Evolutionary conservation across 495 filamentous ascomycete species (phyloP).

Genomic region (Hypoxylon fragiforme): DNA sequence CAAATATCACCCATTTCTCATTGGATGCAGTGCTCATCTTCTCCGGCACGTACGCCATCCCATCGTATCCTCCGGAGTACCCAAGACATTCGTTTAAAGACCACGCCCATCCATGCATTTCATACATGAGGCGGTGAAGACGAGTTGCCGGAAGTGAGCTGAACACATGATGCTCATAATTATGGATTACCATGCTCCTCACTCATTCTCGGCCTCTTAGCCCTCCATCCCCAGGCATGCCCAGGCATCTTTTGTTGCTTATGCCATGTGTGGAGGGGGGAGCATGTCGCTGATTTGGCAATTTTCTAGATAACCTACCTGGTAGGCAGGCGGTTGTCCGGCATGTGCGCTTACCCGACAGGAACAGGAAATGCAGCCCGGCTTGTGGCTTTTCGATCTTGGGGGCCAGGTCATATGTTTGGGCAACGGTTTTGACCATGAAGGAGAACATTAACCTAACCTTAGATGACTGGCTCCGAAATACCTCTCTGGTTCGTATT

Average conservation of each 20-base stretch:
- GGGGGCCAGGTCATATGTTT: slow-evolving; percentile 24
- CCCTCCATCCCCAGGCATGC: slow-evolving; percentile 1
- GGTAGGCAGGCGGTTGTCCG: slow-evolving; percentile 7
- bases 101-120: slow-evolving; percentile 16
- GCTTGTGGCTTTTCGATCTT: slow-evolving; percentile 21
- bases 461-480: slow-evolving; percentile 20
- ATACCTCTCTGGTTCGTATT: slow-evolving; percentile 13
- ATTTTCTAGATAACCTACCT: slow-evolving; percentile 40
- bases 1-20: slow-evolving; percentile 1
- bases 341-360: slow-evolving; percentile 35
- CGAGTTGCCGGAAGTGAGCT: slow-evolving; percentile 6
- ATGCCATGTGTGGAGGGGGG: slow-evolving; percentile 38
- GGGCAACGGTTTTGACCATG: slow-evolving; percentile 12
- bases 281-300: slow-evolving; percentile 42
- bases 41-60: slow-evolving; percentile 10
- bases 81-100: not conserved
- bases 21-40: slow-evolving; percentile 10
- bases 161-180: slow-evolving; percentile 16
- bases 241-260: slow-evolving; percentile 4
- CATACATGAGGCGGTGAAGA: slow-evolving; percentile 26
- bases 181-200: slow-evolving; percentile 7
- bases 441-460: slow-evolving; percentile 11
- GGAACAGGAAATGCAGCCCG: slow-evolving; percentile 42
- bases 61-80: slow-evolving; percentile 9
- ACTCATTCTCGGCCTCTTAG: slow-evolving; percentile 17